Evolutionary conservation across 495 filamentous ascomycete species (phyloP), one percentile per base, ranked within the genome.

Genomic region (Podospora pseudocomata): DNA sequence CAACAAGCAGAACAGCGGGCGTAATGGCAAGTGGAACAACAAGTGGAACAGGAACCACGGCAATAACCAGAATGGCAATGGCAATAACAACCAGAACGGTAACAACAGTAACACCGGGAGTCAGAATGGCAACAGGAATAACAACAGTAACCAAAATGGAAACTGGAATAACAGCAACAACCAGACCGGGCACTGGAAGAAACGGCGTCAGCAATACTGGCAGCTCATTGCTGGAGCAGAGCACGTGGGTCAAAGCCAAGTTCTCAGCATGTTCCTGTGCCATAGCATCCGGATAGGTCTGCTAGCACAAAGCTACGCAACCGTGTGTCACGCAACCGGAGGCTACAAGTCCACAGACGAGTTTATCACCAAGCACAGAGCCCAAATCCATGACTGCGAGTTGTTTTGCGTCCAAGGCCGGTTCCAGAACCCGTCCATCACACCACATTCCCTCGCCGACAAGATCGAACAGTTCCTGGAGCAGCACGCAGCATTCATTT

Each of bases 41-140:
- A 64, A 60, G 9, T 18, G 30, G 19, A 70, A 66, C n/a, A 32
- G 13, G 20, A 66, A 63, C 39, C 19, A 68, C 53, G 57, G 26
- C 39, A 56, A 65, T 44, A 65, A 44, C 65, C 59, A 67, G n/a
- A 57, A 57, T 49, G n/a, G 57, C 61, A 65, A 57, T 30, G 59
- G 55, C 66, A 28, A 53, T 32, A 39, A 63, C 57, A 28, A 56
- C 65, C 23, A 59, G 2, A 16, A 57, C n/a, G 34, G 20, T 34
- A 67, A 13, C 15, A 65, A 63, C 65, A 65, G 23, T 9, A 59
- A 56, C 30, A 58, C 20, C 55, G 23, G 23, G 18, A 9, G 18
- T 1, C n/a, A 19, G 4, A 9, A 58, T 19, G 55, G 55, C 3
- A 19, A 26, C 55, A 5, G 55, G 23, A 58, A 58, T 26, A 58